Conservation (phyloP, 176 grass and related monocot species). For the Panicum miliaceum region DNA sequence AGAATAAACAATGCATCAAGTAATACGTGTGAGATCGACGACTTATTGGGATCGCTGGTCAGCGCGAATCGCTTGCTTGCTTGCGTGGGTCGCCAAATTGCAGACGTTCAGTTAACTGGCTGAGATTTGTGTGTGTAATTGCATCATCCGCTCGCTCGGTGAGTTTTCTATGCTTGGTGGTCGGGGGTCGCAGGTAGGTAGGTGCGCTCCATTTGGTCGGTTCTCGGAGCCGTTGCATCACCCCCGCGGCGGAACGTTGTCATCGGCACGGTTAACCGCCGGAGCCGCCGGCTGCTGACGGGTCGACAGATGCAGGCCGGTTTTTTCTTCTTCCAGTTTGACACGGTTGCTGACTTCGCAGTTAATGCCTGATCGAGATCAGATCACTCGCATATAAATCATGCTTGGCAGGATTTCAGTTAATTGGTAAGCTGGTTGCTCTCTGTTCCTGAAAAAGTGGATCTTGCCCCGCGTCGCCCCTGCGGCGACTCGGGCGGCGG, state of each 20-base stretch:
- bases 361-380: background rate
- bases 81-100: slow-evolving; percentile 37
- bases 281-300: slow-evolving; percentile 1
- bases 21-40: background rate
- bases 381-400: background rate
- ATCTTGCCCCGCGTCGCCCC: no score
- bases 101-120: background rate
- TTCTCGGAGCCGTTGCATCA: slow-evolving; percentile 25
- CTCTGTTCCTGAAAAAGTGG: no score
- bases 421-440: no score
- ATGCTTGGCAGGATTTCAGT: no score
- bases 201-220: slow-evolving; percentile 50
- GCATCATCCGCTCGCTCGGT: background rate
- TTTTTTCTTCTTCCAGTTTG: background rate
- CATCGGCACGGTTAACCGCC: background rate
- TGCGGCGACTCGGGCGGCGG: no score
- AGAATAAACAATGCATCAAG: background rate
- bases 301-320: slow-evolving; percentile 6
- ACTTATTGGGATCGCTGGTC: background rate
- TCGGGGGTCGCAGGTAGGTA: slow-evolving; percentile 11
- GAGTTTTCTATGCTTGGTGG: background rate
- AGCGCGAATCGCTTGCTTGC: background rate
- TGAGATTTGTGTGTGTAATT: background rate
- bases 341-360: background rate
- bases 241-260: background rate